A percentile compares a stretch with the other conserved stretches of the same genome.
Evolutionary conservation across 2,329 filamentous ascomycete species (phyloP).

Genomic region (Fusarium buxicola): DNA sequence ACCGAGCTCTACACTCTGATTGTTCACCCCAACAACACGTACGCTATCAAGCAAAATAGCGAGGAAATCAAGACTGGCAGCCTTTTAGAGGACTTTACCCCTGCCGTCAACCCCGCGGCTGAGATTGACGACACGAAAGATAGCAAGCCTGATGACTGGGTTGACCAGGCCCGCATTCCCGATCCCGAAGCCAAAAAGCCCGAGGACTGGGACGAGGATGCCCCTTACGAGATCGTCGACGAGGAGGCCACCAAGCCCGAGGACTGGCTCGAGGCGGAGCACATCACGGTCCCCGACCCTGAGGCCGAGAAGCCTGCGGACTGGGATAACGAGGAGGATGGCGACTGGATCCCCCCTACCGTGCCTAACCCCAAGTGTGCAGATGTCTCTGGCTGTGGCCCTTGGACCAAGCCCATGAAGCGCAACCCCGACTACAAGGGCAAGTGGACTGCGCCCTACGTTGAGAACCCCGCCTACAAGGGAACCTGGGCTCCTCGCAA

Average conservation of each 20-base stretch:
- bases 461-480: slow-evolving; percentile 99
- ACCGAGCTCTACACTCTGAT: slow-evolving; percentile 96
- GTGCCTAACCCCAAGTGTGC: slow-evolving; percentile 96
- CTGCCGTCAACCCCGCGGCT: slow-evolving; percentile 90
- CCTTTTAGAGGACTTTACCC: slow-evolving; percentile 92
- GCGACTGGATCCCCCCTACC: slow-evolving; percentile 92
- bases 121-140: slow-evolving; percentile 97
- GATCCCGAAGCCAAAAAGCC: slow-evolving; percentile 97
- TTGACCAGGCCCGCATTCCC: slow-evolving; percentile 89
- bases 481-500: slow-evolving; percentile 93
- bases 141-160: slow-evolving; percentile 94
- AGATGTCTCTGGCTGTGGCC: slow-evolving; percentile 92
- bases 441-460: slow-evolving; percentile 92
- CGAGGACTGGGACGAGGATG: slow-evolving; percentile 99
- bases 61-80: slow-evolving; percentile 88
- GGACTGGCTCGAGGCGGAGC: slow-evolving; percentile 95
- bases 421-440: slow-evolving; percentile 98
- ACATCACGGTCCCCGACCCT: slow-evolving; percentile 85
- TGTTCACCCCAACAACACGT: slow-evolving; percentile 96
- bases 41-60: slow-evolving; percentile 91
- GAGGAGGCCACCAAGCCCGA: slow-evolving; percentile 91
- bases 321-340: slow-evolving; percentile 99
- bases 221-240: slow-evolving; percentile 94
- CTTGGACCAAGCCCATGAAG: slow-evolving; percentile 91
- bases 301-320: slow-evolving; percentile 98